Evolutionary conservation across 345 rosid species (phyloP), one percentile per base, ranked within the genome.

Genomic region (Anacardium occidentale): DNA sequence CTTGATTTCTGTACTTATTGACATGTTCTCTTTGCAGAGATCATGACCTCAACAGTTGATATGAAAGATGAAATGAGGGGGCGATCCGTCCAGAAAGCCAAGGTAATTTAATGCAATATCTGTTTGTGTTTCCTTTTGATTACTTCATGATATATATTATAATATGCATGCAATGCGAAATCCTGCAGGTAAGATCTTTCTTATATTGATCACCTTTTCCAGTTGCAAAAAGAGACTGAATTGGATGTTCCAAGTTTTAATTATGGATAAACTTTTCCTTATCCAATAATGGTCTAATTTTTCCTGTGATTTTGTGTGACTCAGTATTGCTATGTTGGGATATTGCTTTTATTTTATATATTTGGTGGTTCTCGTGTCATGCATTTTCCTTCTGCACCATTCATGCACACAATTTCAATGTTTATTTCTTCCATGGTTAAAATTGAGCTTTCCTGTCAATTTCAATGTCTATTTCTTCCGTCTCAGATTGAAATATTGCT

Each of bases 61-160:
- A 91, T 93, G 83, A 89, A 78, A 80, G 98, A 93, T 74, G 93
- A 89, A 40, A 60, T 85, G 1, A 88, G 97, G 75, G 98, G 94
- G 50, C 83, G 91, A 42, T 85, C 91, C 54, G 90, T 88, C 73
- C 94, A 89, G 77, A 91, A 93, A 81, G 93, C 97, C 18, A 93
- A 89, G 90, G 98, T 93, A 66, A 77, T 61, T 64, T 20, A 37
- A 34, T 53, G 50, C 15, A 24, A 15, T 44, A n/a, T 54, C 37
- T 37, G 18, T 66, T 55, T 51, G 37, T n/a, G 21, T 21, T 55
- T 63, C 8, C 40, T 62, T 37, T 50, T 50, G 32, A 12, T 60
- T 29, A 3, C 62, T 51, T 0, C 18, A 2, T 32, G 6, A 17
- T 53, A 15, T 61, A 21, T 63, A n/a, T 51, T 57, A 34, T 53